Conservation (phyloP, 495 filamentous ascomycete species). For the Letharia columbiana region DNA sequence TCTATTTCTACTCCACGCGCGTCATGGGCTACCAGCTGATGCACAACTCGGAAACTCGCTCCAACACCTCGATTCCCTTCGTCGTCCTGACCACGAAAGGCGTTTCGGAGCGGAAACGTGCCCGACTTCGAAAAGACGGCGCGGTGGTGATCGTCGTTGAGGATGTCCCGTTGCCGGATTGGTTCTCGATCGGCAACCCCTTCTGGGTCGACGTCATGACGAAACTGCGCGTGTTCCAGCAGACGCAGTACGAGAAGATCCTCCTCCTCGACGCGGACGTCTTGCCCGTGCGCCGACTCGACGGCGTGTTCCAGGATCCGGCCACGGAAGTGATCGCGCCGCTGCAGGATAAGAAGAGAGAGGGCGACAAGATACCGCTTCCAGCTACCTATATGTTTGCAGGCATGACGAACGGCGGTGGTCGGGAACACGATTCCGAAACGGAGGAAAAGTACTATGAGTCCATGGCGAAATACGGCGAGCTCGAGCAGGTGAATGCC, state of each 20-base stretch:
- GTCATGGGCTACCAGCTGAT: conserved; percentile 2
- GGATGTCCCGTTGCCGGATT: background rate
- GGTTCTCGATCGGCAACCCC: background rate
- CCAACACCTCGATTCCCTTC: background rate
- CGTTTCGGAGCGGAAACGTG: background rate
- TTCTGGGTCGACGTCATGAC: background rate
- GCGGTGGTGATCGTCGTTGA: conserved; percentile 3
- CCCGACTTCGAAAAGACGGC: conserved; percentile 2
- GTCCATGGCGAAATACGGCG: background rate
- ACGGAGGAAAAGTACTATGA: background rate
- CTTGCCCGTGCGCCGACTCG: background rate
- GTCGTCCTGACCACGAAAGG: background rate
- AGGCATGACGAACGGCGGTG: background rate
- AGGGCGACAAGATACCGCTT: background rate
- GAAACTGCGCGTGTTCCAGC: background rate
- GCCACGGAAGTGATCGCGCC: background rate
- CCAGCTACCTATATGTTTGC: background rate
- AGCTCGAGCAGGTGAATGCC: background rate
- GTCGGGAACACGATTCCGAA: background rate
- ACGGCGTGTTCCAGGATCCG: background rate
- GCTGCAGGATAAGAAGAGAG: background rate
- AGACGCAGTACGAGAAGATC: conserved; percentile 3
- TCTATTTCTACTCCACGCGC: conserved; percentile 4
- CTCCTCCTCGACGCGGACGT: background rate
- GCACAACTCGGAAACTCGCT: background rate